Conservation (phyloP, 371 early-diverging fungal genomes). For the Dichotomocladium elegans region DNA sequence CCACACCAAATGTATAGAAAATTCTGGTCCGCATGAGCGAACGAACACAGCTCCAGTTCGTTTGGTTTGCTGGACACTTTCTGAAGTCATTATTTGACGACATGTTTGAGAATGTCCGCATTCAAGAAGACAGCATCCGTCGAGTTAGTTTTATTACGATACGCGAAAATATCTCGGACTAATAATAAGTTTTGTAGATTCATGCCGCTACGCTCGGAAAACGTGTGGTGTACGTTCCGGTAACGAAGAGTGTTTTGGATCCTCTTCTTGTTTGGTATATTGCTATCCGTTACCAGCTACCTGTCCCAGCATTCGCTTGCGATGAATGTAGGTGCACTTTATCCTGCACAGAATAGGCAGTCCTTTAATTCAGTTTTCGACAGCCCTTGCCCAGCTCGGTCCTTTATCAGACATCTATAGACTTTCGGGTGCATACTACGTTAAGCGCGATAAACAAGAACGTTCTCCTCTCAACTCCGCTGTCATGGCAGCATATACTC, state of each 20-base stretch:
- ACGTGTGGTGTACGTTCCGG: slow-evolving; percentile 45
- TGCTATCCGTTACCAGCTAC: slow-evolving; percentile 41
- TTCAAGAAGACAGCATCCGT: slow-evolving; percentile 35
- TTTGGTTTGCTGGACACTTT: slow-evolving; percentile 44
- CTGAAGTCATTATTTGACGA: slow-evolving; percentile 34
- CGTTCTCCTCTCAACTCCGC: slow-evolving; percentile 46
- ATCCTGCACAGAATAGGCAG: too few species aligned
- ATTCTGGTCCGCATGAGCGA: slow-evolving; percentile 47
- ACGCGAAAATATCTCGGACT: neutral
- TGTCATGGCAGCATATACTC: slow-evolving; percentile 45
- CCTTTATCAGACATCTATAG: slow-evolving; percentile 46
- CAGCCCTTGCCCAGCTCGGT: slow-evolving; percentile 27
- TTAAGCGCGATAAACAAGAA: slow-evolving; percentile 34
- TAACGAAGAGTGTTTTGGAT: slow-evolving; percentile 37
- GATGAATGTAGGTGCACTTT: slow-evolving; percentile 33
- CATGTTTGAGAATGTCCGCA: slow-evolving; percentile 45
- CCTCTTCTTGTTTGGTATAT: slow-evolving; percentile 46
- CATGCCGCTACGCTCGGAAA: slow-evolving; percentile 38
- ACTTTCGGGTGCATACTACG: slow-evolving; percentile 41
- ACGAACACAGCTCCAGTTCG: slow-evolving; percentile 43
- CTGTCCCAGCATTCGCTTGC: slow-evolving; percentile 46
- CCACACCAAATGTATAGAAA: slow-evolving; percentile 26
- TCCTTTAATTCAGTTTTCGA: too few species aligned
- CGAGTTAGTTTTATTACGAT: slow-evolving; percentile 12
- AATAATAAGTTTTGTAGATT: slow-evolving; percentile 15